Conservation (phyloP, 306 rosid species). For the Oemleria cerasiformis region DNA sequence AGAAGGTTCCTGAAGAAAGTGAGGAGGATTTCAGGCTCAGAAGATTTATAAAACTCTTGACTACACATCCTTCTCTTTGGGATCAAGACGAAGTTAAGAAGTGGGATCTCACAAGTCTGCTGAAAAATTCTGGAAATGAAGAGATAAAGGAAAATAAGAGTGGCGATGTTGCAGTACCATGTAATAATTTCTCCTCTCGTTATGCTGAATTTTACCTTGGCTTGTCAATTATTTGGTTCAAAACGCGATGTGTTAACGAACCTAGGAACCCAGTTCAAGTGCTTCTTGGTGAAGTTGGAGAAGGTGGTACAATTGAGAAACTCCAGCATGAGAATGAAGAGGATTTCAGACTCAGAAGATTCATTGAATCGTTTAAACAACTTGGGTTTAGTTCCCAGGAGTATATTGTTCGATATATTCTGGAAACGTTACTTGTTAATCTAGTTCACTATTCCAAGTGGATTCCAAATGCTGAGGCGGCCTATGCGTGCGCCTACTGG, state of each 20-base stretch:
- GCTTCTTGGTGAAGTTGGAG: background rate
- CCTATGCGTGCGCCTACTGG: background rate
- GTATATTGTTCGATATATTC: background rate
- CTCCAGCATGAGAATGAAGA: background rate
- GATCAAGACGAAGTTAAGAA: background rate
- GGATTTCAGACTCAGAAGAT: conserved; percentile 9
- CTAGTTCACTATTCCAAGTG: background rate
- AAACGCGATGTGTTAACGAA: background rate
- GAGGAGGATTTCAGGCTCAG: conserved; percentile 1
- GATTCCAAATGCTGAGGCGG: background rate
- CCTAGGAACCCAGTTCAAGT: background rate
- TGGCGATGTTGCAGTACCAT: background rate
- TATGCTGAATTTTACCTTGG: conserved; percentile 1
- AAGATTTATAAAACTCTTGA: background rate
- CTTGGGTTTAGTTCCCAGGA: background rate
- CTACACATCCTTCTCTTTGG: background rate
- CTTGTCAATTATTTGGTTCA: background rate
- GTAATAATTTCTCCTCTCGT: background rate
- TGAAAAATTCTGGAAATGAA: background rate
- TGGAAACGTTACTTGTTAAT: background rate
- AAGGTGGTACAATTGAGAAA: conserved; percentile 1
- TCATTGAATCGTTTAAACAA: background rate
- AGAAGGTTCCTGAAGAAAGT: background rate
- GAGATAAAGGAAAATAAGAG: background rate
- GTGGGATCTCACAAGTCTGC: background rate